A percentile compares a stretch with the other conserved stretches of the same genome.
Conservation (phyloP, 345 rosid genomes). For the Excoecaria agallocha region DNA sequence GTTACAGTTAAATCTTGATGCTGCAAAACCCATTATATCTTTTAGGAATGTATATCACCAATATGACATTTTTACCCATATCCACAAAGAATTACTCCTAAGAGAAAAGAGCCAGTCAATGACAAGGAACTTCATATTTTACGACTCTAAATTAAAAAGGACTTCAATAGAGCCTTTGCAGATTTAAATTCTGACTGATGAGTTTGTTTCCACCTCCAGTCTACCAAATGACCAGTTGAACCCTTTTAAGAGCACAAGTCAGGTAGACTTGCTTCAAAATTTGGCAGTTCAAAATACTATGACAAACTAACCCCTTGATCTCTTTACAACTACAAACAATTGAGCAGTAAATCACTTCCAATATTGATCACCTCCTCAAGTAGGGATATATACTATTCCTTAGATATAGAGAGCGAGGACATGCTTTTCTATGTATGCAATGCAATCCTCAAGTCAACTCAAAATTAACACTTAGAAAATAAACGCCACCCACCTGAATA, state of each 20-base stretch:
- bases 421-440: conserved; percentile 3
- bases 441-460: conserved; percentile 3
- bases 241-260: background rate
- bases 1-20: conserved; percentile 90
- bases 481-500: conserved; percentile 60
- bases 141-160: background rate
- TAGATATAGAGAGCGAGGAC: background rate
- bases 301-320: background rate
- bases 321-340: conserved; percentile 1
- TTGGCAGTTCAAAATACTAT: background rate
- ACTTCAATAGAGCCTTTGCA: background rate
- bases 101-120: background rate
- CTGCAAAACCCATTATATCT: conserved; percentile 49
- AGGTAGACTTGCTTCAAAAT: background rate
- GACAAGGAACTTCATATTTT: background rate
- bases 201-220: background rate
- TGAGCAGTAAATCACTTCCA: background rate
- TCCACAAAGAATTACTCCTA: conserved; percentile 15
- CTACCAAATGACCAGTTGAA: background rate
- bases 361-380: background rate
- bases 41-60: conserved; percentile 10
- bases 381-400: conserved; percentile 9
- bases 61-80: background rate
- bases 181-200: background rate
- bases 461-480: conserved; percentile 6